Conservation (phyloP, 164 flowering plant genomes). For the Vitis labrusca region DNA sequence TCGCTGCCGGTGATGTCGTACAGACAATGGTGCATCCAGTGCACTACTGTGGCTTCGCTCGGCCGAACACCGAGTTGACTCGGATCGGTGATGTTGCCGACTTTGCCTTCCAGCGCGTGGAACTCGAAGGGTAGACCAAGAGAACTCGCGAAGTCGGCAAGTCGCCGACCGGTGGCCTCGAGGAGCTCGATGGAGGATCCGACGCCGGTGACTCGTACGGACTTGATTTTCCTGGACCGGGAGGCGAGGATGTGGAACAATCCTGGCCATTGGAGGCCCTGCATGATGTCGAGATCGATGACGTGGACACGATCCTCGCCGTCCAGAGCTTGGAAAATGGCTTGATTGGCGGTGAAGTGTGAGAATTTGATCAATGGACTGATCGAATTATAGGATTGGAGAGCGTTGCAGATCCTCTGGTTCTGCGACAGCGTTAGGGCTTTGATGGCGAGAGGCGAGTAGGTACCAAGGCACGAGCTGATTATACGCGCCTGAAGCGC, state of each 20-base stretch:
- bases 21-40: constrained; percentile 88
- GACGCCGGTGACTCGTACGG: constrained; percentile 74
- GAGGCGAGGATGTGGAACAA: constrained; percentile 87
- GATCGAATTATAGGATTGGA: constrained; percentile 76
- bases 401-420: constrained; percentile 53
- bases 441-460: constrained; percentile 42
- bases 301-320: constrained; percentile 72
- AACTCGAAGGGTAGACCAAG: constrained; percentile 80
- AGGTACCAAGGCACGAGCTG: constrained; percentile 51
- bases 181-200: constrained; percentile 68
- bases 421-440: constrained; percentile 35
- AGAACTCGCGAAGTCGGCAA: constrained; percentile 80
- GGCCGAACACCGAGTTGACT: constrained; percentile 39
- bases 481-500: constrained; percentile 71
- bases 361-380: constrained; percentile 81
- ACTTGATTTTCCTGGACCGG: constrained; percentile 47
- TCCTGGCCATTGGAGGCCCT: constrained; percentile 98
- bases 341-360: constrained; percentile 91
- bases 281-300: constrained; percentile 91
- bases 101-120: constrained; percentile 63
- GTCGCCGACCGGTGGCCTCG: constrained; percentile 69
- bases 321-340: constrained; percentile 69
- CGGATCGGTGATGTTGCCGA: constrained; percentile 52
- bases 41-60: constrained; percentile 65
- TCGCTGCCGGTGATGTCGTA: constrained; percentile 88